Evolutionary conservation across 176 grass and related monocot species (phyloP).

Genomic region (Aegilops longissima): DNA sequence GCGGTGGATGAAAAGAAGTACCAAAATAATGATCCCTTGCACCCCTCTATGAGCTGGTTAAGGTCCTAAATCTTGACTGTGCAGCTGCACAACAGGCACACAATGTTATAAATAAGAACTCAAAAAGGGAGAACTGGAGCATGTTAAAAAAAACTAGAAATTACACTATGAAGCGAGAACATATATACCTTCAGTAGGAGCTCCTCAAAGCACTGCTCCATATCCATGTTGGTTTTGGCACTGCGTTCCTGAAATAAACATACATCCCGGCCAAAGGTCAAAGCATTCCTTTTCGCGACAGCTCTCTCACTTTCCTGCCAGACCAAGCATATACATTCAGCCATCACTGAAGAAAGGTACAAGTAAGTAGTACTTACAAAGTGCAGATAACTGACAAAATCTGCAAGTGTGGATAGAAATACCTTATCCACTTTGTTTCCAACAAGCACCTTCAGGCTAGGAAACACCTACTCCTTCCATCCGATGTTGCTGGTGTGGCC

Average conservation of each 20-base stretch:
- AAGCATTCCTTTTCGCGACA: conserved; percentile 87
- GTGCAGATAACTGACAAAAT: too few species aligned
- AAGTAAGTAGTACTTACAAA: not conserved
- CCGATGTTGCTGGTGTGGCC: too few species aligned
- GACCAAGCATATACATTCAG: not conserved
- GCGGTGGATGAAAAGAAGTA: too few species aligned
- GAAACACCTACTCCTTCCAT: too few species aligned
- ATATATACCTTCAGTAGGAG: conserved; percentile 74
- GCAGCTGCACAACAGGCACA: too few species aligned
- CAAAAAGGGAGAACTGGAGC: too few species aligned
- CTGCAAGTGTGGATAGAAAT: not conserved
- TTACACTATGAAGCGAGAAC: not conserved
- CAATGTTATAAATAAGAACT: too few species aligned
- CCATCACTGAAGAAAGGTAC: not conserved
- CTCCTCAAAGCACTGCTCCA: conserved; percentile 81
- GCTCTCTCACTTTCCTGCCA: conserved; percentile 87
- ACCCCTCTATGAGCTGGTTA: too few species aligned
- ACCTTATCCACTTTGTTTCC: conserved; percentile 98
- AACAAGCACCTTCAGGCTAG: conserved; percentile 41
- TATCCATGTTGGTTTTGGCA: conserved; percentile 1
- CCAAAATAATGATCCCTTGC: too few species aligned
- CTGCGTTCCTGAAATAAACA: too few species aligned
- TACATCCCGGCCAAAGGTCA: conserved; percentile 73
- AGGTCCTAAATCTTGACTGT: too few species aligned
- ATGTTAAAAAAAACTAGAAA: too few species aligned